Evolutionary conservation across 345 rosid genomes (phyloP).

Genomic region (Gossypium stocksii): DNA sequence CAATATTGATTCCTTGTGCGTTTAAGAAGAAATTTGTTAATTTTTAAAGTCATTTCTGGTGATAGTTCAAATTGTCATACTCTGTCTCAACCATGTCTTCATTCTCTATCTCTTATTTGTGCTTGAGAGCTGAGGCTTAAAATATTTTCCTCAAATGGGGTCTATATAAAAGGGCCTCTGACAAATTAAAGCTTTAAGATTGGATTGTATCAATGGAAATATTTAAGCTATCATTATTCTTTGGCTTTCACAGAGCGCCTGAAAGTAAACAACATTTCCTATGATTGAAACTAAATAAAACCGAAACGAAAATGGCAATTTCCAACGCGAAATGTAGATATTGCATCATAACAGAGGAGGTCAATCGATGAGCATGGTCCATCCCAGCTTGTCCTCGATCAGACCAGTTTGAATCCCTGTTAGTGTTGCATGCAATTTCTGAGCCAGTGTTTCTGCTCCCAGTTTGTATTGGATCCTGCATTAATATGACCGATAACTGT

Average conservation of each 20-base stretch:
- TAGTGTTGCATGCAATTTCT: constrained; percentile 21
- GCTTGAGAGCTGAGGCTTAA: too few relatives aligned
- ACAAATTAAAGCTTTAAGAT: neutral
- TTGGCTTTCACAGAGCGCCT: neutral
- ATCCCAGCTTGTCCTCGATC: constrained; percentile 38
- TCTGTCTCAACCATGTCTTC: too few relatives aligned
- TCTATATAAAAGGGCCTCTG: too few relatives aligned
- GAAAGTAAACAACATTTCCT: neutral
- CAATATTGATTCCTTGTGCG: neutral
- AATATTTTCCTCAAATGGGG: too few relatives aligned
- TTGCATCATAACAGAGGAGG: neutral
- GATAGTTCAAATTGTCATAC: neutral
- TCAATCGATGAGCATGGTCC: constrained; percentile 34
- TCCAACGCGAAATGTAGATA: too few relatives aligned
- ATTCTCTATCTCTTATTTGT: too few relatives aligned
- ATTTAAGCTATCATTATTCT: neutral
- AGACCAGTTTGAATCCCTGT: constrained; percentile 41
- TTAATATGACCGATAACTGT: neutral
- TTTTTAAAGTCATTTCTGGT: neutral
- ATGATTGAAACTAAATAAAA: neutral
- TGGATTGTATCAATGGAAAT: neutral
- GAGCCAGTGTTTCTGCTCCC: constrained; percentile 21
- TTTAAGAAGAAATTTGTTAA: neutral
- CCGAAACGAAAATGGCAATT: neutral
- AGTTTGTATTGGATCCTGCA: constrained; percentile 24